Evolutionary conservation across 129 eudicot species (phyloP), one percentile per base, ranked within the genome.

Genomic region (Silybum marianum): DNA sequence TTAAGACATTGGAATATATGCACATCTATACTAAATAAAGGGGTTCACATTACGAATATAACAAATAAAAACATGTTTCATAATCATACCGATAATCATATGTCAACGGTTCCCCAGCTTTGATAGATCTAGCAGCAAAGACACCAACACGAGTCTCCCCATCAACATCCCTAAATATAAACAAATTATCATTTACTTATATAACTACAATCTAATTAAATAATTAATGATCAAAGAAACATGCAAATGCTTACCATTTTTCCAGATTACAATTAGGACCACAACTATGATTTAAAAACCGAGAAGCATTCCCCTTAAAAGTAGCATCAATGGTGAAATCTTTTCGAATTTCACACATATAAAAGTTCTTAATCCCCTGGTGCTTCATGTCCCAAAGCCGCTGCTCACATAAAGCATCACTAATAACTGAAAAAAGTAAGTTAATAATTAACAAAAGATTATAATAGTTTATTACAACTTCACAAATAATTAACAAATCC

Each of bases 81-180:
- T 89, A 95, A 97, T 66, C 75, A 79, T 89, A 95, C 99, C 94
- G 67, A 78, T 95, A 95, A 85, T 95, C 97, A 65, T 95, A 95
- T 76, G 99, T 92, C 77, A 95, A 72, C 7, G 97, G 90, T 78
- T 95, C 97, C 72, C 99, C 99, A 18, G 81, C 90, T 82, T 92
- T 51, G 34, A 95, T 95, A 40, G 90, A 78, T 72, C 88, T 81
- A 72, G 94, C 88, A 78, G 99, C 97, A 83, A 95, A 95, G 28
- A 95, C 94, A 28, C 99, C 99, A 60, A 95, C 92, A 32, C 99
- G 97, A 7, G 84, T 88, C 89, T 95, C 97, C 74, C 97, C 97
- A 73, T 92, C 97, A 42, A 92, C 94, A 80, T 92, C 91, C 99
- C 99, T 95, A 40, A 65, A 42, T 32, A 36, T 32, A 36, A 63